Percentiles rank a stretch among this genome's conserved stretches.
phyloP scores from a whole-genome alignment of 2,329 filamentous ascomycete species.

The Berkeleyomyces rouxiae region DNA sequence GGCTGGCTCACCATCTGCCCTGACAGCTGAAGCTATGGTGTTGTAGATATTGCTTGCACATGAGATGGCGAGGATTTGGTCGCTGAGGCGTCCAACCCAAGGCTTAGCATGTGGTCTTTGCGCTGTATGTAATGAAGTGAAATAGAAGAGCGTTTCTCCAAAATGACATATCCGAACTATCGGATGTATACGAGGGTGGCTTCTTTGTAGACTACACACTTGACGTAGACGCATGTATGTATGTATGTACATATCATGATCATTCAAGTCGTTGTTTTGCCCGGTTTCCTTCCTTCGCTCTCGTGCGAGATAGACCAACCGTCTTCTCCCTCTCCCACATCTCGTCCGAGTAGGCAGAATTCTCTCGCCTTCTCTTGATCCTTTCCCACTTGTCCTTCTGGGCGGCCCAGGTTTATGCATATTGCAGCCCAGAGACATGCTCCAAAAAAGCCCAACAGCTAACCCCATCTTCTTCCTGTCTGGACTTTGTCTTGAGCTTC shows the following conservation, averaged over 20 bases:
- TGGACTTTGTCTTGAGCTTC: not conserved
- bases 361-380: not conserved
- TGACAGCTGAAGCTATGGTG: slow-evolving; percentile 2
- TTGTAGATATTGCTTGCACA: not conserved
- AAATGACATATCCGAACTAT: not conserved
- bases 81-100: not conserved
- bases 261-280: not conserved
- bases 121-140: not conserved
- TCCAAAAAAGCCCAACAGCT: not conserved
- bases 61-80: not conserved
- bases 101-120: not conserved
- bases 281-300: not conserved
- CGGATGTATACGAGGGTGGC: not conserved
- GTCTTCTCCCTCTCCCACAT: not conserved
- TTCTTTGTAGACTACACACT: not conserved
- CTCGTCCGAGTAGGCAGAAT: not conserved
- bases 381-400: not conserved
- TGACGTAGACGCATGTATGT: too few species aligned
- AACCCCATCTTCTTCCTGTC: not conserved
- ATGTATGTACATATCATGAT: not conserved
- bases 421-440: not conserved
- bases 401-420: slow-evolving; percentile 1
- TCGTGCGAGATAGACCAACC: not conserved
- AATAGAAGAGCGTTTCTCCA: not conserved
- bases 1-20: not conserved